These are phyloP conservation scores for Rutstroemia sp. DNA, from an alignment of 2,329 filamentous ascomycete genomes.

Conservation along the genomic window DNA sequence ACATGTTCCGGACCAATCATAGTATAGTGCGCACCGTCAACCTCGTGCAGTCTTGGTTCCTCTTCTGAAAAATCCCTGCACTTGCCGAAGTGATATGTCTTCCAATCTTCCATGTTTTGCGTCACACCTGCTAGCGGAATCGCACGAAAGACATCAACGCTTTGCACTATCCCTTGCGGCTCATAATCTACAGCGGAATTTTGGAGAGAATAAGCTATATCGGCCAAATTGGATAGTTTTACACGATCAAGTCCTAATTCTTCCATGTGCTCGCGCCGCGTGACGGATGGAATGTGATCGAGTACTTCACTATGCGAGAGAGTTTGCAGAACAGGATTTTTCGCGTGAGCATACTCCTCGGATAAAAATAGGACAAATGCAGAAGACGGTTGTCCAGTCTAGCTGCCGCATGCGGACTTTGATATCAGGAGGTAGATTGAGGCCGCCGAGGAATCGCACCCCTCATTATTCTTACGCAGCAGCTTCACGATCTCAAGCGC, in stretches of 20 bases:
- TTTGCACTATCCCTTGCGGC: slow-evolving; percentile 31
- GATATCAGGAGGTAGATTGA: too few species aligned
- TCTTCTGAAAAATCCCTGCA: slow-evolving; percentile 34
- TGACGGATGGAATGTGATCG: background rate
- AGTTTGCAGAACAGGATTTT: too few species aligned
- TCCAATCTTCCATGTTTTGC: slow-evolving; percentile 26
- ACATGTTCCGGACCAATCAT: slow-evolving; percentile 35
- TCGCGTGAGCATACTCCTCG: too few species aligned
- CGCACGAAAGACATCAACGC: slow-evolving; percentile 38
- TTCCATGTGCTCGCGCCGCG: slow-evolving; percentile 6
- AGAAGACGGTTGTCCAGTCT: too few species aligned
- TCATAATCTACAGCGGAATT: slow-evolving; percentile 37
- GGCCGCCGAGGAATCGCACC: too few species aligned
- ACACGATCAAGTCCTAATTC: slow-evolving; percentile 29
- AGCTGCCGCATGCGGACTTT: too few species aligned
- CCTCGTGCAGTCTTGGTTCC: slow-evolving; percentile 29
- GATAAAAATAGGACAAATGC: too few species aligned
- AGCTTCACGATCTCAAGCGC: too few species aligned
- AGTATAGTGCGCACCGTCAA: slow-evolving; percentile 34
- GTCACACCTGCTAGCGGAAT: slow-evolving; percentile 23
- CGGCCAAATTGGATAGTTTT: slow-evolving; percentile 30
- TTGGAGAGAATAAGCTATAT: slow-evolving; percentile 32
- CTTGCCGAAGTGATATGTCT: slow-evolving; percentile 25
- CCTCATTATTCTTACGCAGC: too few species aligned
- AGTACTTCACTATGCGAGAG: too few species aligned